Evolutionary conservation across 164 flowering plant genomes (phyloP).

Genomic region (Umbilicus rupestris): DNA sequence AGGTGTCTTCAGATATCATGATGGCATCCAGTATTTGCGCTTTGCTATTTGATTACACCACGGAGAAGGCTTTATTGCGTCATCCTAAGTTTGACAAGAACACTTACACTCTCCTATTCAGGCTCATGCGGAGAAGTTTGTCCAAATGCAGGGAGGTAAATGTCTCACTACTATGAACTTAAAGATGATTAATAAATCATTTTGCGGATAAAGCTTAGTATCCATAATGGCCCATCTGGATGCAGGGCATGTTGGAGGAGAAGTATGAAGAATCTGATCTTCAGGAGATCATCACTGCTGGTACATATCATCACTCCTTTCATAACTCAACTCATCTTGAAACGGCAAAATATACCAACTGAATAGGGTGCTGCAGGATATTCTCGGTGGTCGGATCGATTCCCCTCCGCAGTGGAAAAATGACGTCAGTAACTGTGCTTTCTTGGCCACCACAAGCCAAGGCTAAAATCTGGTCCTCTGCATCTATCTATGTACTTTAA

Average conservation of each 20-base stretch:
- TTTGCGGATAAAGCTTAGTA: background rate
- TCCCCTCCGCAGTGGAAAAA: slow-evolving; percentile 41
- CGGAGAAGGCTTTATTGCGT: slow-evolving; percentile 58
- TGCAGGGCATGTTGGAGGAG: slow-evolving; percentile 6
- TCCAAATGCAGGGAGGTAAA: slow-evolving; percentile 42
- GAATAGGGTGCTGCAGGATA: slow-evolving; percentile 31
- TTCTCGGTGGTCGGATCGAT: slow-evolving; percentile 58
- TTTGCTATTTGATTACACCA: slow-evolving; percentile 54
- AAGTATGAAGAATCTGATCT: slow-evolving; percentile 8
- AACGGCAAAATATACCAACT: background rate
- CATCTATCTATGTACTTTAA: too few relatives aligned
- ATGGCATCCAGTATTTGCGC: slow-evolving; percentile 82
- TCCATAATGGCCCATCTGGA: background rate
- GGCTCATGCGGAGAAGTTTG: slow-evolving; percentile 58
- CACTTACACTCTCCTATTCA: slow-evolving; percentile 30
- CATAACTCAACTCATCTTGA: background rate
- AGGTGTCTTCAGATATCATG: slow-evolving; percentile 49
- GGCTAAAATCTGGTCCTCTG: too few relatives aligned
- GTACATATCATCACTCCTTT: background rate
- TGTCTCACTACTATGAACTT: background rate
- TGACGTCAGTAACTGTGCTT: slow-evolving; percentile 4
- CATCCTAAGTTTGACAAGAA: slow-evolving; percentile 33
- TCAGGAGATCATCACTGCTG: slow-evolving; percentile 7
- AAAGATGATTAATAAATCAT: background rate
- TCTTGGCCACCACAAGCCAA: too few relatives aligned